phyloP scores from a whole-genome alignment of 257 asterid species.

The Nicotiana knightiana region DNA sequence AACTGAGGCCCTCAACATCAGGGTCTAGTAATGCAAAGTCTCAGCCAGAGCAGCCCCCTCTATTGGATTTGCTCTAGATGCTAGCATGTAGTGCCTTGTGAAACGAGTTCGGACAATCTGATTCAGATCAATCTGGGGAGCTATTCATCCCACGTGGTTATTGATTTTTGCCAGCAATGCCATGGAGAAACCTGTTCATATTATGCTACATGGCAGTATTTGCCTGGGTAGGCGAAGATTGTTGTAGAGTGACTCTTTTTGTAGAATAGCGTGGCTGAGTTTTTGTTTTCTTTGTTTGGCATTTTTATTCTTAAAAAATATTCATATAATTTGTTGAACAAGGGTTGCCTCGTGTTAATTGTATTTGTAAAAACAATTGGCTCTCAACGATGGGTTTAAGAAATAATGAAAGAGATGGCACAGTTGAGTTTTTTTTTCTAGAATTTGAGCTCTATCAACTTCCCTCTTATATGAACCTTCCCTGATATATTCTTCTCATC shows the following conservation, averaged over 20 bases:
- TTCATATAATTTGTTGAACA: neutral
- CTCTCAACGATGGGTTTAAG: neutral
- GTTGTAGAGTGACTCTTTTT: slow-evolving; percentile 7
- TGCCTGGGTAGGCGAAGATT: slow-evolving; percentile 10
- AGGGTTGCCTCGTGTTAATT: neutral
- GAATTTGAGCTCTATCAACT: neutral
- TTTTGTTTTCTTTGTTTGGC: neutral
- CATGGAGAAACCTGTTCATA: slow-evolving; percentile 10
- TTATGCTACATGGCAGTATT: slow-evolving; percentile 4
- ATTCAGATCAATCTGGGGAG: slow-evolving; percentile 4
- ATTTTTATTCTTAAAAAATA: neutral
- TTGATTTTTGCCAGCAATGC: neutral
- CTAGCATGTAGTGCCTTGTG: neutral
- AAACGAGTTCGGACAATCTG: neutral
- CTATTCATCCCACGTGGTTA: slow-evolving; percentile 5
- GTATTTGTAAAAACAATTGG: neutral
- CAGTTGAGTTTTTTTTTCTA: neutral
- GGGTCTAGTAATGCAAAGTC: slow-evolving; percentile 35
- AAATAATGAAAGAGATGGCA: neutral
- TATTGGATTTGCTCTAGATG: slow-evolving; percentile 71
- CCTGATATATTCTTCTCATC: neutral
- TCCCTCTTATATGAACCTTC: neutral
- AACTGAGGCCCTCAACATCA: slow-evolving; percentile 28
- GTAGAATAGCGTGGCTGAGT: slow-evolving; percentile 10
- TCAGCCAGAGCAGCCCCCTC: slow-evolving; percentile 54